Base-by-base conservation (phyloP, 2,329 filamentous ascomycete genomes). In the Fusarium virguliforme region DNA sequence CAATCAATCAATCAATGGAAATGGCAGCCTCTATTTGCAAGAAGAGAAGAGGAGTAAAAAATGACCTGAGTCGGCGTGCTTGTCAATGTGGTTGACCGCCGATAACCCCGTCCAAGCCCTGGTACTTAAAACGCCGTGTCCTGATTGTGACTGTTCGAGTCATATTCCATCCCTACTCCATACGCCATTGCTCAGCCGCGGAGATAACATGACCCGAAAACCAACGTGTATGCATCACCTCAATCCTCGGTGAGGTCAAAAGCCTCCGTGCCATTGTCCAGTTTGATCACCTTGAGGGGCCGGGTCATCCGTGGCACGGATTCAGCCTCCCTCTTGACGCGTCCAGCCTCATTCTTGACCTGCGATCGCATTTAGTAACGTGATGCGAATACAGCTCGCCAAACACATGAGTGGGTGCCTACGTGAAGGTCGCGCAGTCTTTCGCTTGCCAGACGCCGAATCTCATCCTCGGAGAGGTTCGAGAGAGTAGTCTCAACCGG, bases 361-460 rank as follows among this genome's bases (percentile, higher is more conserved):
- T 67, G 4, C 0, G 13, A 6, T 5, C 3, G 12, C 13, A 8
- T n/a, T 38, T 32, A 46, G 22, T n/a, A 37, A 32, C 9, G 32
- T 34, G 46, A 4, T 22, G 8, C 5, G 15, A n/a, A 28, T 48
- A 30, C 4, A 24, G 32, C 50, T 35, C 12, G 18, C 12, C 40
- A 43, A 26, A 10, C n/a, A 4, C 18, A 18, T 18, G 32, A 3
- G 13, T 6, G 13, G 12, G 13, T 3, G 1, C 50, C 34, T 65
- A 73, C 72, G 58, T 75, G 64, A 0, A 54, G 30, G 4, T 71
- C 66, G 1, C 13, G 64, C 3, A 77, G 35, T 55, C 71, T 60
- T 50, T 77, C 61, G n/a, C 18, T 8, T 4, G 74, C 74, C 2
- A 78, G 62, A 4, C 54, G 57, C 5, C 73, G 71, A 22, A 76